phyloP scores from a whole-genome alignment of 805 yeast species.

The Wickerhamiella lipophila region DNA sequence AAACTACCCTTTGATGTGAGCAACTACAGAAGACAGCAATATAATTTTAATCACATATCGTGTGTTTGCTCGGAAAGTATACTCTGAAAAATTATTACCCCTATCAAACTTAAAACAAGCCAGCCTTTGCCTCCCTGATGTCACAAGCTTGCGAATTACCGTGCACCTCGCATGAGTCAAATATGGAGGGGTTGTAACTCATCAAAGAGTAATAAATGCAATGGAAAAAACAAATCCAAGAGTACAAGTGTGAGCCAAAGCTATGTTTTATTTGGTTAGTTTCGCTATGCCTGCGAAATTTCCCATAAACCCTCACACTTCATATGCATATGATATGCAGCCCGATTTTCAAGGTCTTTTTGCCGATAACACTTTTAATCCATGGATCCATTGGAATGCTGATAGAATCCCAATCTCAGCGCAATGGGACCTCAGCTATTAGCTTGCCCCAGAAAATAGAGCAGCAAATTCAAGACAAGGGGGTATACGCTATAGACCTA shows the following conservation, averaged over 20 bases:
- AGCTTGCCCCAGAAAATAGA: background rate
- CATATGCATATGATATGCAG: background rate
- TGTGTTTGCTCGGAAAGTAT: too few relatives aligned
- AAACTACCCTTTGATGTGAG: background rate
- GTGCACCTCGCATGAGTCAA: constrained; percentile 4
- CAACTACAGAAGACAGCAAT: background rate
- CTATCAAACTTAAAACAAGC: background rate
- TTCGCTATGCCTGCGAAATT: background rate
- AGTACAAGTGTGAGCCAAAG: background rate
- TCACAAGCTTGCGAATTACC: background rate
- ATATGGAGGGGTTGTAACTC: background rate
- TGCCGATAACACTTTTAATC: background rate
- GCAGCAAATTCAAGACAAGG: background rate
- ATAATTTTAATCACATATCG: too few relatives aligned
- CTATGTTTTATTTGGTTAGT: background rate
- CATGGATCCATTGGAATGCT: too few relatives aligned
- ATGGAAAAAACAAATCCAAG: background rate
- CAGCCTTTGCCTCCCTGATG: background rate
- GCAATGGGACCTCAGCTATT: too few relatives aligned
- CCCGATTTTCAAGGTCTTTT: background rate
- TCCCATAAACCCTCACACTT: background rate
- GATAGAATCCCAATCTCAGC: too few relatives aligned
- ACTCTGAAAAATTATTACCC: too few relatives aligned
- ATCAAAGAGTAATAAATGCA: background rate
- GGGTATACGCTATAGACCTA: too few relatives aligned